Percentiles rank a stretch among this genome's conserved stretches.
phyloP scores from a whole-genome alignment of 345 rosid genomes.

The Lenwebbia sp. region DNA sequence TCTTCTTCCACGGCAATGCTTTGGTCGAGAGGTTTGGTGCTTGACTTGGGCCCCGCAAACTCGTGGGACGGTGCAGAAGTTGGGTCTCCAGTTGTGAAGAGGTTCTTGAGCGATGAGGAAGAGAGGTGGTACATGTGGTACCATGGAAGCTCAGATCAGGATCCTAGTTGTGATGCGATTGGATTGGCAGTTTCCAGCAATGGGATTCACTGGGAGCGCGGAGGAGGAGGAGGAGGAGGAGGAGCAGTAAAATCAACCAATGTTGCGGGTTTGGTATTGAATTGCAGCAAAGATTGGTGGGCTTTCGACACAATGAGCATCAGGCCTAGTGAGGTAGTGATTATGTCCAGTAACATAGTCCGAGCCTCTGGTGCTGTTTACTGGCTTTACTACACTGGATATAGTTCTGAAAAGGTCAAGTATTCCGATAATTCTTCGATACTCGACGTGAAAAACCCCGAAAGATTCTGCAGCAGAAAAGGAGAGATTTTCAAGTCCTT shows the following conservation, averaged over 20 bases:
- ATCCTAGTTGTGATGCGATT: slow-evolving; percentile 29
- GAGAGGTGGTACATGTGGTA: slow-evolving; percentile 97
- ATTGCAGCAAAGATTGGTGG: slow-evolving; percentile 36
- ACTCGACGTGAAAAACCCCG: slow-evolving; percentile 8
- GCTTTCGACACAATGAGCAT: slow-evolving; percentile 34
- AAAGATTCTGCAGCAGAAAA: slow-evolving; percentile 1
- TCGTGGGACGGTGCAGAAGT: slow-evolving; percentile 69
- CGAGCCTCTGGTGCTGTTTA: slow-evolving; percentile 22
- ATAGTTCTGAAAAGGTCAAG: slow-evolving; percentile 13
- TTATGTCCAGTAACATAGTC: slow-evolving; percentile 29
- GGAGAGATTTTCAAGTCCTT: slow-evolving; percentile 13
- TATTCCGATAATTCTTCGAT: background rate
- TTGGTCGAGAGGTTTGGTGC: slow-evolving; percentile 38
- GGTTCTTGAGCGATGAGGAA: slow-evolving; percentile 65
- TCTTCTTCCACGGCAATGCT: slow-evolving; percentile 9
- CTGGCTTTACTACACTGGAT: slow-evolving; percentile 39
- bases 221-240: slow-evolving; percentile 7
- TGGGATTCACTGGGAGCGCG: slow-evolving; percentile 78
- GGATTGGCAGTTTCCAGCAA: slow-evolving; percentile 74
- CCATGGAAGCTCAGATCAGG: slow-evolving; percentile 38
- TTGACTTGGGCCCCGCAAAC: slow-evolving; percentile 36
- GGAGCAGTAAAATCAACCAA: slow-evolving; percentile 4
- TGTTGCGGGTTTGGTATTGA: slow-evolving; percentile 31
- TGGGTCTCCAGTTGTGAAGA: slow-evolving; percentile 82
- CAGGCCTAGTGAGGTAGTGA: slow-evolving; percentile 31